Evolutionary conservation across 768 basidiomycete species (phyloP).

Genomic region (Thelephora ganbajun): DNA sequence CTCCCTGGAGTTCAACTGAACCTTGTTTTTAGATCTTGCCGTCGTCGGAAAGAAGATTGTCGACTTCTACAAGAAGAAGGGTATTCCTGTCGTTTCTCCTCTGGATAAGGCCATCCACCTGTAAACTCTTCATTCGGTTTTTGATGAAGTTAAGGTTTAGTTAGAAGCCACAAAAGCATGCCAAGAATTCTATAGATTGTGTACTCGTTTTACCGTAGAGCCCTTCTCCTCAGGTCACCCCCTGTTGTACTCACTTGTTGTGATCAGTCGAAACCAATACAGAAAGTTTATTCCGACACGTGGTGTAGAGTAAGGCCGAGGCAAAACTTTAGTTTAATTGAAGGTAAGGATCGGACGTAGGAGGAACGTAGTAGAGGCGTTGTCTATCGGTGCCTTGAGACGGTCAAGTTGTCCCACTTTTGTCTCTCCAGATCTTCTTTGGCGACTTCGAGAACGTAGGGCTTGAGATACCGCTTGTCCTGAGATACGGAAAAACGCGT

Average conservation of each 20-base stretch:
- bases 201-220: no score
- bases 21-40: constrained; percentile 46
- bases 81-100: constrained; percentile 59
- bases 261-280: no score
- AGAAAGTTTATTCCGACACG: no score
- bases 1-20: background rate
- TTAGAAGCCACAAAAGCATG: no score
- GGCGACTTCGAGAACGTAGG: constrained; percentile 58
- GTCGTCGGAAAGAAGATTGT: constrained; percentile 75
- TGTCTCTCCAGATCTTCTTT: constrained; percentile 66
- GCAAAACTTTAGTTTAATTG: no score
- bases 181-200: no score
- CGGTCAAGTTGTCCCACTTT: constrained; percentile 67
- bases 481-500: constrained; percentile 19
- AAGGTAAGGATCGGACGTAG: no score
- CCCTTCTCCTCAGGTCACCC: no score
- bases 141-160: background rate
- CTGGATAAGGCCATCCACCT: constrained; percentile 53
- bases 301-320: no score
- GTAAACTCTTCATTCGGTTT: background rate
- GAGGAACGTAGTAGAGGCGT: background rate
- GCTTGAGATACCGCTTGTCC: constrained; percentile 85
- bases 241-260: no score
- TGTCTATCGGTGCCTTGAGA: constrained; percentile 38
- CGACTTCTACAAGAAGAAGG: constrained; percentile 72